These are phyloP conservation scores for Clarkia xantiana DNA, from an alignment of 345 rosid species.

Conservation along the genomic window DNA sequence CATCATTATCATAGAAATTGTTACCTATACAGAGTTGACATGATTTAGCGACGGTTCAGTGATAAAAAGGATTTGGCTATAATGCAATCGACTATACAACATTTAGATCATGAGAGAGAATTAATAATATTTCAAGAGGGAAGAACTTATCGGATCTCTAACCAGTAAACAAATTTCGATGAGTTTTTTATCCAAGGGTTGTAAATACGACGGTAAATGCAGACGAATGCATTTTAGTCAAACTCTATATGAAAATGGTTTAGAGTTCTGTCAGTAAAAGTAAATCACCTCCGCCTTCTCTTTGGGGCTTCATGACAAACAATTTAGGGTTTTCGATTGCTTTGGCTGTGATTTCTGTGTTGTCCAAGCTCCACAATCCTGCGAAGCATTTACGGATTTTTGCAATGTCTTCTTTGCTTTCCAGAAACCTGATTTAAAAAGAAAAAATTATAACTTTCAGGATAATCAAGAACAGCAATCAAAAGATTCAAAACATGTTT, in stretches of 20 bases:
- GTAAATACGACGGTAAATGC: too few species aligned
- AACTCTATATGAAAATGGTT: too few species aligned
- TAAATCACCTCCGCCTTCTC: slow-evolving; percentile 91
- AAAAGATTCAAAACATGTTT: too few species aligned
- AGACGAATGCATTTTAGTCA: too few species aligned
- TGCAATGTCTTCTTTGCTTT: slow-evolving; percentile 59
- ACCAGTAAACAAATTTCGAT: too few species aligned
- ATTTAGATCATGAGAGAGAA: too few species aligned
- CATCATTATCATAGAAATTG: slow-evolving; percentile 76
- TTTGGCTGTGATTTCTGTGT: slow-evolving; percentile 34
- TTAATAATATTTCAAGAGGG: too few species aligned
- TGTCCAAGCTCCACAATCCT: slow-evolving; percentile 93
- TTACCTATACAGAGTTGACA: slow-evolving; percentile 28
- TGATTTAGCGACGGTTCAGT: slow-evolving; percentile 1
- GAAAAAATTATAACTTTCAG: background rate
- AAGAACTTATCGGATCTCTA: too few species aligned
- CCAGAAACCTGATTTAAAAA: slow-evolving; percentile 47
- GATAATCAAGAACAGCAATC: too few species aligned
- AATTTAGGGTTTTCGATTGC: slow-evolving; percentile 66
- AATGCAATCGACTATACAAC: too few species aligned
- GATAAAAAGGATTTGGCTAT: too few species aligned
- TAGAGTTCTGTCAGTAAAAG: background rate
- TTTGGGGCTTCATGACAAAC: slow-evolving; percentile 91
- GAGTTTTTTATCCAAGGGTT: too few species aligned
- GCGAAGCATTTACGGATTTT: slow-evolving; percentile 75